These are phyloP conservation scores for Oryza longistaminata DNA, from an alignment of 176 grass and related monocot species.

Conservation along the genomic window DNA sequence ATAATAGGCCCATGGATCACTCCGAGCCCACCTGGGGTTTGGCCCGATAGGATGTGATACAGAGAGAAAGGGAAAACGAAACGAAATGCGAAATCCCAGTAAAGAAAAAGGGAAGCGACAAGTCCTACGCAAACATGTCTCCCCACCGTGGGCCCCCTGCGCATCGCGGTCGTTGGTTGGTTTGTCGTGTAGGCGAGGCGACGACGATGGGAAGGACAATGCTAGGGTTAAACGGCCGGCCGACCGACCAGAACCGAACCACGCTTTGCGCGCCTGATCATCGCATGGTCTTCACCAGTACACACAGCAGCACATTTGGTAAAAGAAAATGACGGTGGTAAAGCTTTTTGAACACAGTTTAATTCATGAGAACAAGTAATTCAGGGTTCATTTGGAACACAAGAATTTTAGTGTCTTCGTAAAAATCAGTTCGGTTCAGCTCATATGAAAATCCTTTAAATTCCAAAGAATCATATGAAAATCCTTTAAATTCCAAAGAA, in stretches of 20 bases:
- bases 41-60: not conserved
- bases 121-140: constrained; percentile 36
- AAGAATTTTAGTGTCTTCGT: too few species aligned
- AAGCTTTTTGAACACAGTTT: not conserved
- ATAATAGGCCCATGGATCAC: constrained; percentile 4
- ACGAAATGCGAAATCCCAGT: not conserved
- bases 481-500: too few species aligned
- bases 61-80: too few species aligned
- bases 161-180: constrained; percentile 42
- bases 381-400: too few species aligned
- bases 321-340: not conserved
- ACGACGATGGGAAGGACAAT: constrained; percentile 28
- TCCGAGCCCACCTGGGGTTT: constrained; percentile 34
- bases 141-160: not conserved
- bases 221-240: constrained; percentile 35
- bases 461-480: too few species aligned
- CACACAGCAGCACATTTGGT: not conserved
- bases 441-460: too few species aligned
- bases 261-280: not conserved
- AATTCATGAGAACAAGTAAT: too few species aligned
- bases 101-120: constrained; percentile 12
- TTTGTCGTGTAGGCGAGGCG: constrained; percentile 16
- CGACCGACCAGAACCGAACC: constrained; percentile 8
- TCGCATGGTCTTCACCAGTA: not conserved
- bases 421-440: too few species aligned